Percentiles rank a stretch among this genome's conserved stretches.
Evolutionary conservation across 345 rosid genomes (phyloP).

Genomic region (Passiflora organensis): DNA sequence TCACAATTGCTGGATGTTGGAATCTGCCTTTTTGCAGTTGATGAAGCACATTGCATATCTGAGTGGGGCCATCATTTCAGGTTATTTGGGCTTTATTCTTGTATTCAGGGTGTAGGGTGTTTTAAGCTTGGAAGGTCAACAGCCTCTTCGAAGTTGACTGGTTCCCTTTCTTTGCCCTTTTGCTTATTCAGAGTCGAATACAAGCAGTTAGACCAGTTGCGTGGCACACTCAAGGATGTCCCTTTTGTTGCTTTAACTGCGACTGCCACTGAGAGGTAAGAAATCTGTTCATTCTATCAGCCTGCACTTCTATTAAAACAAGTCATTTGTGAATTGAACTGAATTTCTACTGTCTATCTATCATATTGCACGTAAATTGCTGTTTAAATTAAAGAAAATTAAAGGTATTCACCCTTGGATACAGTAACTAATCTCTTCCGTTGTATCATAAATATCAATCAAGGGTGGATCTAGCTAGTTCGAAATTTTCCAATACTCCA

Average conservation of each 20-base stretch:
- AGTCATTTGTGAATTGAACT: no score
- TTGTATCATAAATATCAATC: no score
- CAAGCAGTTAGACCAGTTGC: slow-evolving; percentile 38
- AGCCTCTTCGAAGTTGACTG: not conserved
- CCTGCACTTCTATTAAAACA: no score
- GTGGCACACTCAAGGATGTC: slow-evolving; percentile 28
- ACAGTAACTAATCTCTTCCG: no score
- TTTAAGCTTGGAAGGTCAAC: not conserved
- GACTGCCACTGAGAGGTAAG: slow-evolving; percentile 45
- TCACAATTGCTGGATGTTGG: slow-evolving; percentile 33
- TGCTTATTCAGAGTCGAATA: slow-evolving; percentile 39
- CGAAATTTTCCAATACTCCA: no score
- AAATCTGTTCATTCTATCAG: no score
- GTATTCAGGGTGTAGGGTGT: not conserved
- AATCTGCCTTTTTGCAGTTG: slow-evolving; percentile 40
- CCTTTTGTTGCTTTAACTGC: slow-evolving; percentile 50
- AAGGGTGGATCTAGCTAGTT: no score
- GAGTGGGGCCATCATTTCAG: slow-evolving; percentile 58
- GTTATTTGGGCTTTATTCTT: slow-evolving; percentile 10
- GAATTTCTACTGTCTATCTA: no score
- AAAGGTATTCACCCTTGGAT: no score
- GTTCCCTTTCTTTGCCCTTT: slow-evolving; percentile 2
- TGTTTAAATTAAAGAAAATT: no score
- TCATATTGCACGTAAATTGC: no score
- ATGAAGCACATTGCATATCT: slow-evolving; percentile 52